Conservation (phyloP, 2,329 filamentous ascomycete species). For the Pseudocercospora pini-densiflorae region DNA sequence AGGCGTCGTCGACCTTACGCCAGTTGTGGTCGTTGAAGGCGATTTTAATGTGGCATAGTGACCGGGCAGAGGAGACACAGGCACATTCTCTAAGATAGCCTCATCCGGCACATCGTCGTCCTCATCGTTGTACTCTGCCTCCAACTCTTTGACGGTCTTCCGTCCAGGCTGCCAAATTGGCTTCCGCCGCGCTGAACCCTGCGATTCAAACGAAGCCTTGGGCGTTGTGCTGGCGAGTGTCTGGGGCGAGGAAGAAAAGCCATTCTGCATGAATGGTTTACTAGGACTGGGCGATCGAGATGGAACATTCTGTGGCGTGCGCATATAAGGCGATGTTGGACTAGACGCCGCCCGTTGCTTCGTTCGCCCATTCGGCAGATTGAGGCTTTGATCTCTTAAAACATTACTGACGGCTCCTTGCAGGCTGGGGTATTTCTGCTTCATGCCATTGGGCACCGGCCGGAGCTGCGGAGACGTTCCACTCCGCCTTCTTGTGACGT, state of each 20-base stretch:
- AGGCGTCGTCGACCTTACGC: slow-evolving; percentile 36
- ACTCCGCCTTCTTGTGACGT: slow-evolving; percentile 20
- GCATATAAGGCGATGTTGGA: slow-evolving; percentile 37
- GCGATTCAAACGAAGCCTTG: slow-evolving; percentile 31
- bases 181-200: slow-evolving; percentile 36
- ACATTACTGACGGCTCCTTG: slow-evolving; percentile 46
- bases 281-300: slow-evolving; percentile 42
- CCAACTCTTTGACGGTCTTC: slow-evolving; percentile 72
- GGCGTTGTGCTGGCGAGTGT: slow-evolving; percentile 28
- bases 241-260: slow-evolving; percentile 25
- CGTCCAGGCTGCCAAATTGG: slow-evolving; percentile 69
- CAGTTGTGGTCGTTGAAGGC: slow-evolving; percentile 15
- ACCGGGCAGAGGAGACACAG: slow-evolving; percentile 66
- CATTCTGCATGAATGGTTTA: slow-evolving; percentile 32
- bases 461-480: slow-evolving; percentile 24
- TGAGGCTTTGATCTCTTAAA: slow-evolving; percentile 42
- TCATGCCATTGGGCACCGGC: slow-evolving; percentile 25
- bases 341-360: slow-evolving; percentile 48
- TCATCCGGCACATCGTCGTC: slow-evolving; percentile 79
- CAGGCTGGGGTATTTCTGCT: slow-evolving; percentile 43
- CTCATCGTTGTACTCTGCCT: slow-evolving; percentile 78
- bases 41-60: slow-evolving; percentile 39
- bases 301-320: slow-evolving; percentile 22
- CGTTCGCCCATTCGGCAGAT: slow-evolving; percentile 43
- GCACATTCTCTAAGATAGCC: slow-evolving; percentile 79